Conservation (phyloP, 192 early-diverging fungal genomes). For the Chytriomyces sp. region DNA sequence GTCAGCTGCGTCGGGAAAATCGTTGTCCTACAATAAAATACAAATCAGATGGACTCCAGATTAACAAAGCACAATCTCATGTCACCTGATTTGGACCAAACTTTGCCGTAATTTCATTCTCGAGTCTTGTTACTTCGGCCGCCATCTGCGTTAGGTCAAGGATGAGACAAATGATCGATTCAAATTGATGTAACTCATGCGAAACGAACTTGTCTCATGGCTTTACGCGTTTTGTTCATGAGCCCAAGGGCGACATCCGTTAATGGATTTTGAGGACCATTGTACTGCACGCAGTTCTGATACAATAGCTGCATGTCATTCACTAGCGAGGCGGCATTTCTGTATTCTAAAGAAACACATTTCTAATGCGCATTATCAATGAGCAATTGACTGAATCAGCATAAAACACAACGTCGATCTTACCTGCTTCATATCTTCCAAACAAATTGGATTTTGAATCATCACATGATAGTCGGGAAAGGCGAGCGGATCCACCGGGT, state of each 20-base stretch:
- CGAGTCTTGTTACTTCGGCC: conserved; percentile 14
- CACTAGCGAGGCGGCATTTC: conserved; percentile 53
- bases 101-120: conserved; percentile 25
- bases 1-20: background rate
- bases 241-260: conserved; percentile 51
- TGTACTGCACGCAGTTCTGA: conserved; percentile 59
- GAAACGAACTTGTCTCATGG: background rate
- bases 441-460: conserved; percentile 57
- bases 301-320: conserved; percentile 59
- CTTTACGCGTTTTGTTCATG: conserved; percentile 36
- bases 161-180: background rate
- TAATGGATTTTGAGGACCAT: conserved; percentile 54
- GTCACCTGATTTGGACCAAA: background rate
- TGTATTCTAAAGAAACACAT: conserved; percentile 46
- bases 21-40: background rate
- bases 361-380: conserved; percentile 26
- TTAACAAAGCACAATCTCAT: background rate
- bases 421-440: conserved; percentile 63
- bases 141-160: background rate
- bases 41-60: background rate
- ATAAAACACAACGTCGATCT: background rate
- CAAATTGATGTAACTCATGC: background rate
- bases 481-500: conserved; percentile 51
- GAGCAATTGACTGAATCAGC: background rate
- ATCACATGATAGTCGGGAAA: conserved; percentile 61